Percentiles rank a stretch among this genome's conserved stretches.
Evolutionary conservation across 2,329 filamentous ascomycete species (phyloP).

Genomic region (Diaporthe citriasiana): DNA sequence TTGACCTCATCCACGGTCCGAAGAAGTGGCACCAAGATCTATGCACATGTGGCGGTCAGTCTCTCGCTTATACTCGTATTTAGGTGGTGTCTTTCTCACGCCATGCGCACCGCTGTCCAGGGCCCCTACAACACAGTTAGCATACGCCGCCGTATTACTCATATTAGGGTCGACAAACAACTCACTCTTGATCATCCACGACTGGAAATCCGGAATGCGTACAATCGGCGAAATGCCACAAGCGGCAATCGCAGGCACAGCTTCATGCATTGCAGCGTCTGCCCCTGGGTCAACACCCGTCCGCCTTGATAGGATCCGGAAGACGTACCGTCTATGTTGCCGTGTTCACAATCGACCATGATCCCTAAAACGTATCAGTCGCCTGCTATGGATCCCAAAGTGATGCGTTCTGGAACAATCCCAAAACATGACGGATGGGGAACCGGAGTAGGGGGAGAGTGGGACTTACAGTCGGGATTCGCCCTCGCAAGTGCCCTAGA

Average conservation of each 20-base stretch:
- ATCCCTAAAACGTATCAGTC: too few relatives aligned
- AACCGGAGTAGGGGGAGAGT: too few relatives aligned
- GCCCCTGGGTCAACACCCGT: neutral
- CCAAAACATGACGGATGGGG: too few relatives aligned
- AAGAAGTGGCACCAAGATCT: constrained; percentile 68
- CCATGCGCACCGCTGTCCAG: constrained; percentile 71
- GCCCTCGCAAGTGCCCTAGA: constrained; percentile 72
- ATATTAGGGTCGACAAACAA: neutral
- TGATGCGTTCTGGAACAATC: too few relatives aligned
- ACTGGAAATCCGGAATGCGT: constrained; percentile 69
- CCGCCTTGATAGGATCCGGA: neutral
- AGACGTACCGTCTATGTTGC: constrained; percentile 64
- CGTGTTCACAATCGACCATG: constrained; percentile 72
- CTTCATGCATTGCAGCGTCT: constrained; percentile 71
- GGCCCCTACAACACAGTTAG: constrained; percentile 59
- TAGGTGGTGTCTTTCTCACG: constrained; percentile 51
- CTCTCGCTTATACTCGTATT: neutral
- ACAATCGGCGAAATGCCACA: constrained; percentile 69
- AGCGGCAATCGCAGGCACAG: constrained; percentile 68
- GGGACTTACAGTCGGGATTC: constrained; percentile 77
- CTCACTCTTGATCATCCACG: constrained; percentile 70
- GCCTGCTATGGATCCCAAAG: too few relatives aligned
- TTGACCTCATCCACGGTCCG: constrained; percentile 67
- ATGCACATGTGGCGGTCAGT: constrained; percentile 16
- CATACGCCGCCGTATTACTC: neutral